Evolutionary conservation across 2,329 filamentous ascomycete species (phyloP).

Genomic region (Phoma sp.): DNA sequence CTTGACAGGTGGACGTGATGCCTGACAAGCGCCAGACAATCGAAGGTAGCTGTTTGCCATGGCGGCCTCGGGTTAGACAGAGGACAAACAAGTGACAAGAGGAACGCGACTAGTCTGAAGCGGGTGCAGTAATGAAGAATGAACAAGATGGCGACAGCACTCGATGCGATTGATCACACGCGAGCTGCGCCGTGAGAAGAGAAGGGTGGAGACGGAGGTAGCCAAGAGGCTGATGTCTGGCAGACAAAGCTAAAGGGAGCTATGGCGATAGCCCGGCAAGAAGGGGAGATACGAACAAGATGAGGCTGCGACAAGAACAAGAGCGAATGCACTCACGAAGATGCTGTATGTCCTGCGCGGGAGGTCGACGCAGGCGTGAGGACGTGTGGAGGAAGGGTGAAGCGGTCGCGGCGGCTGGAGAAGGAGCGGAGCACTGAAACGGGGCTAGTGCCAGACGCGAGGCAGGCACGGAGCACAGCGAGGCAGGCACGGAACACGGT

Average conservation of each 20-base stretch:
- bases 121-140: slow-evolving; percentile 30
- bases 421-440: slow-evolving; percentile 25
- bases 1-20: slow-evolving; percentile 35
- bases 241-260: slow-evolving; percentile 43
- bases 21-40: slow-evolving; percentile 38
- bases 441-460: slow-evolving; percentile 27
- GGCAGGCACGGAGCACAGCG: slow-evolving; percentile 10
- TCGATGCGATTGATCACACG: slow-evolving; percentile 43
- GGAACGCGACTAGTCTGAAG: slow-evolving; percentile 40
- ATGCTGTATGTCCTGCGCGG: slow-evolving; percentile 37
- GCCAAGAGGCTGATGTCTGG: slow-evolving; percentile 40
- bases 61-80: slow-evolving; percentile 51
- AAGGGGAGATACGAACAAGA: slow-evolving; percentile 37
- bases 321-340: slow-evolving; percentile 50
- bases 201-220: slow-evolving; percentile 41
- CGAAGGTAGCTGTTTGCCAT: slow-evolving; percentile 52
- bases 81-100: slow-evolving; percentile 44
- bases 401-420: slow-evolving; percentile 28
- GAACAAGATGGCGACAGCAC: slow-evolving; percentile 39
- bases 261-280: slow-evolving; percentile 42
- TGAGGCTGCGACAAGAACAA: slow-evolving; percentile 37
- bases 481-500: slow-evolving; percentile 21
- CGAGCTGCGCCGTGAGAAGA: slow-evolving; percentile 41
- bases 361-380: slow-evolving; percentile 34
- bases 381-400: slow-evolving; percentile 34